A percentile compares a stretch with the other conserved stretches of the same genome.
Evolutionary conservation across 768 basidiomycete genomes (phyloP).

Genomic region (Amanita fuliginea): DNA sequence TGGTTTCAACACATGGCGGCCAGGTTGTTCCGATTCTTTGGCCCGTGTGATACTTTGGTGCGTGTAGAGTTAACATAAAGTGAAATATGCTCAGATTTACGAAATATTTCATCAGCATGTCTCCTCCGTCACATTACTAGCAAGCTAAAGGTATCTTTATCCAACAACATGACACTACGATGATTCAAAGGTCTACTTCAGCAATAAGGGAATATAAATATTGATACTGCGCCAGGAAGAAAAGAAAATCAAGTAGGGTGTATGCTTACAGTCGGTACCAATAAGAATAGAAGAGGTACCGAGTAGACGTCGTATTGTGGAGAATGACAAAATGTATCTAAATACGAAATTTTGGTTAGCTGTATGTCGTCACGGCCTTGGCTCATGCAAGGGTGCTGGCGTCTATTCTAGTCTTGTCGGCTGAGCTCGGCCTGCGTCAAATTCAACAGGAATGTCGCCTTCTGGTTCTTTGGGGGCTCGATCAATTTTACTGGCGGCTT

Average conservation of each 20-base stretch:
- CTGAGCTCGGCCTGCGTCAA: slow-evolving; percentile 79
- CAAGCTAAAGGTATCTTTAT: background rate
- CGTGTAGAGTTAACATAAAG: too few relatives aligned
- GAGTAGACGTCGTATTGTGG: background rate
- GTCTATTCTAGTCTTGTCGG: slow-evolving; percentile 33
- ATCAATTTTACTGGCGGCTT: slow-evolving; percentile 64
- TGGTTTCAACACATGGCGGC: too few relatives aligned
- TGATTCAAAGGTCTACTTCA: background rate
- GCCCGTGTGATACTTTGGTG: too few relatives aligned
- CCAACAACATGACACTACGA: background rate
- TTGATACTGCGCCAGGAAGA: background rate
- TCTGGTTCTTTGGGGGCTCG: slow-evolving; percentile 64
- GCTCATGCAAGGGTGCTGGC: background rate
- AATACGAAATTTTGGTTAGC: background rate
- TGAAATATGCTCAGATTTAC: too few relatives aligned
- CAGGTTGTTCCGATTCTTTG: too few relatives aligned
- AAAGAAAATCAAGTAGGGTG: background rate
- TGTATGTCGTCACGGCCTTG: background rate
- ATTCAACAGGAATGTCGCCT: slow-evolving; percentile 62
- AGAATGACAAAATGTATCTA: background rate
- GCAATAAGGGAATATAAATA: background rate
- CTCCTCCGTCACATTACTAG: background rate
- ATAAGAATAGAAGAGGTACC: slow-evolving; percentile 1
- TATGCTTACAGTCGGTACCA: slow-evolving; percentile 2
- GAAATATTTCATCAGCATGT: background rate